Conservation (phyloP, 768 basidiomycete species). For the Trametes gibbosa region DNA sequence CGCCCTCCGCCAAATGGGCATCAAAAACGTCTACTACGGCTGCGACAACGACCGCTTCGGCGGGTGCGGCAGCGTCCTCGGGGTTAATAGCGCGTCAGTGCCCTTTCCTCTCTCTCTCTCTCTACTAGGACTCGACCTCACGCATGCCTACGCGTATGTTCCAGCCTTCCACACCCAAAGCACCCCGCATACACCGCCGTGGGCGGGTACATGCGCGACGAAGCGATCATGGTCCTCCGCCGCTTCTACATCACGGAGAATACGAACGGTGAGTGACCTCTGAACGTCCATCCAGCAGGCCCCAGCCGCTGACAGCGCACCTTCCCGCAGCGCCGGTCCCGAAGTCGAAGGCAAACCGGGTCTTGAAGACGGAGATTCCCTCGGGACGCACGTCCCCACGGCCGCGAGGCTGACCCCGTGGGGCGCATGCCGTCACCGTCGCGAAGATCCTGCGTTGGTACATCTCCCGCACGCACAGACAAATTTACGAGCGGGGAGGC, state of each 20-base stretch:
- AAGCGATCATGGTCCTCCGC: conserved; percentile 59
- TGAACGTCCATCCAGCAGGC: background rate
- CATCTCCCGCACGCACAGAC: background rate
- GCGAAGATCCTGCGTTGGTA: background rate
- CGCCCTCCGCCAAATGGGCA: conserved; percentile 90
- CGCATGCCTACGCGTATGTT: background rate
- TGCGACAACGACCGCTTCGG: conserved; percentile 96
- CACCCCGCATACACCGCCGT: conserved; percentile 73
- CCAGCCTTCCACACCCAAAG: conserved; percentile 65
- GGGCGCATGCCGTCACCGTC: background rate
- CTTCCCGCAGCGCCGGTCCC: conserved; percentile 73
- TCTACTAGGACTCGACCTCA: background rate
- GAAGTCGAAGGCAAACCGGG: conserved; percentile 80
- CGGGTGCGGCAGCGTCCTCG: conserved; percentile 92
- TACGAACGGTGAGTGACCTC: conserved; percentile 63
- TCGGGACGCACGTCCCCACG: conserved; percentile 9
- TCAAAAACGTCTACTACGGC: conserved; percentile 87
- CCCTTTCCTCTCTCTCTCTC: background rate
- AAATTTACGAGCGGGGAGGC: background rate
- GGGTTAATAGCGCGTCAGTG: conserved; percentile 74
- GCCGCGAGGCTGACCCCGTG: background rate
- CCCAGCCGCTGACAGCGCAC: background rate
- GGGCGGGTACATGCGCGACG: conserved; percentile 48
- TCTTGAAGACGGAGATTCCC: conserved; percentile 79
- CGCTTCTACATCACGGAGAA: conserved; percentile 86